These are phyloP conservation scores for Crithidia mellificae DNA, from an alignment of 208 protist species.

Conservation along the genomic window DNA sequence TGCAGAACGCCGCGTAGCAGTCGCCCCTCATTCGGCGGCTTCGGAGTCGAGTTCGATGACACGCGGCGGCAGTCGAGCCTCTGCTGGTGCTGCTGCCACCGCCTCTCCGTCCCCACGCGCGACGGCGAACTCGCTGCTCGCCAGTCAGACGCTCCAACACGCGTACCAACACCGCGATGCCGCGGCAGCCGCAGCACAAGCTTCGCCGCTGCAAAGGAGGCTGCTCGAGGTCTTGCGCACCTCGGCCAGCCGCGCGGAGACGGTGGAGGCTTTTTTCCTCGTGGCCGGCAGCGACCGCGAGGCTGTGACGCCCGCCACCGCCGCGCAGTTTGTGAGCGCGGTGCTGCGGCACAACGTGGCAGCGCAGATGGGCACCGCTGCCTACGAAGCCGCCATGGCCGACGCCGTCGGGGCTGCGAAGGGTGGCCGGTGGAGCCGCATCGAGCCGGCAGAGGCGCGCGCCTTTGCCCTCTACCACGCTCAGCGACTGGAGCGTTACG, in stretches of 20 bases:
- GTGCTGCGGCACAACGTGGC: constrained; percentile 54
- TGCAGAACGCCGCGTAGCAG: too few species aligned
- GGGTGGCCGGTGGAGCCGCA: constrained; percentile 44
- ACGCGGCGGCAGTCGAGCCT: too few species aligned
- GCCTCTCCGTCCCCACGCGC: not conserved
- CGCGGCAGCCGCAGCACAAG: not conserved
- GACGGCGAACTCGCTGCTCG: not conserved
- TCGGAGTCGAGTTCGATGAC: too few species aligned
- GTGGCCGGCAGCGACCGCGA: constrained; percentile 31
- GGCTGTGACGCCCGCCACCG: constrained; percentile 24
- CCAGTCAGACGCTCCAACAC: constrained; percentile 10
- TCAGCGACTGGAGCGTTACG: constrained; percentile 47
- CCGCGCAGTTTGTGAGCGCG: constrained; percentile 36
- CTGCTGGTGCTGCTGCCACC: too few species aligned
- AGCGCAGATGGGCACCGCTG: constrained; percentile 36
- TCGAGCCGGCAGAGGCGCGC: constrained; percentile 47
- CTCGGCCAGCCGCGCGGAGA: constrained; percentile 41
- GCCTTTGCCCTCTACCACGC: constrained; percentile 57
- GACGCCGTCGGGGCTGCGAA: constrained; percentile 42
- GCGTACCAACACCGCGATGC: constrained; percentile 25
- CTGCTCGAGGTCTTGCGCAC: constrained; percentile 27
- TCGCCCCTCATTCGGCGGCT: too few species aligned
- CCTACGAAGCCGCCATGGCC: constrained; percentile 47
- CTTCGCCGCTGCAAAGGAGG: constrained; percentile 27
- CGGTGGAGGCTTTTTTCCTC: constrained; percentile 50